These are phyloP conservation scores for Epichloe scottii DNA, from an alignment of 2,329 filamentous ascomycete genomes.

Conservation along the genomic window DNA sequence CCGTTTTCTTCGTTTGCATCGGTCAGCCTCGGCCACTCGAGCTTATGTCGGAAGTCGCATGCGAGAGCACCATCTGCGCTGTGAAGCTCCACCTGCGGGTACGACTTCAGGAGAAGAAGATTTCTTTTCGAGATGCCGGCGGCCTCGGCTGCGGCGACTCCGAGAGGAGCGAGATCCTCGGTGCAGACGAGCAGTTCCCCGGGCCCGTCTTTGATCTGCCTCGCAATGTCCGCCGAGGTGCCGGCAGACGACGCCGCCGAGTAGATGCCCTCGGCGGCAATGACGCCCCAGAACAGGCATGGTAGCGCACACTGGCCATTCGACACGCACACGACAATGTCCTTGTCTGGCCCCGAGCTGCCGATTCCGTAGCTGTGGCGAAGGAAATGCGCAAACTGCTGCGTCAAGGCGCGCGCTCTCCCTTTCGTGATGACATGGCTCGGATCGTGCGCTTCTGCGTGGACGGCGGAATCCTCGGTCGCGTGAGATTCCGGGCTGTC, in stretches of 20 bases:
- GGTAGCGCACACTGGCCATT: conserved; percentile 43
- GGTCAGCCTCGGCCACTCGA: conserved; percentile 42
- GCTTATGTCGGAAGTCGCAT: conserved; percentile 20
- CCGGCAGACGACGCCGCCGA: conserved; percentile 39
- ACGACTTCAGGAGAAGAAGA: conserved; percentile 38
- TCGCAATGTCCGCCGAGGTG: conserved; percentile 37
- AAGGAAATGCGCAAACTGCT: conserved; percentile 42
- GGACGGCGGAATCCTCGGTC: conserved; percentile 38
- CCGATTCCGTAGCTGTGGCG: conserved; percentile 41
- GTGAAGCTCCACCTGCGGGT: conserved; percentile 15
- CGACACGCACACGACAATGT: conserved; percentile 44
- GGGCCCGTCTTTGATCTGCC: conserved; percentile 28
- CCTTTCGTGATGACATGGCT: conserved; percentile 40
- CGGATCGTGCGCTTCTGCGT: conserved; percentile 44
- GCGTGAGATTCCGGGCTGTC: conserved; percentile 14
- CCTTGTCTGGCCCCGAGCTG: conserved; percentile 30
- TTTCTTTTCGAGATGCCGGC: conserved; percentile 29
- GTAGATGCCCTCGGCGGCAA: conserved; percentile 48
- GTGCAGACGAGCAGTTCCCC: conserved; percentile 31
- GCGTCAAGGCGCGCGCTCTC: conserved; percentile 32
- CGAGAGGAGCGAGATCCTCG: conserved; percentile 32
- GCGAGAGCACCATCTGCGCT: conserved; percentile 12
- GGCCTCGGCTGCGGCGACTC: conserved; percentile 35
- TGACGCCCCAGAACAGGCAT: conserved; percentile 39
- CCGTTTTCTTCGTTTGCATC: conserved; percentile 30